These are phyloP conservation scores for Colletotrichum sp. DNA, from an alignment of 2,329 filamentous ascomycete species.

Conservation along the genomic window DNA sequence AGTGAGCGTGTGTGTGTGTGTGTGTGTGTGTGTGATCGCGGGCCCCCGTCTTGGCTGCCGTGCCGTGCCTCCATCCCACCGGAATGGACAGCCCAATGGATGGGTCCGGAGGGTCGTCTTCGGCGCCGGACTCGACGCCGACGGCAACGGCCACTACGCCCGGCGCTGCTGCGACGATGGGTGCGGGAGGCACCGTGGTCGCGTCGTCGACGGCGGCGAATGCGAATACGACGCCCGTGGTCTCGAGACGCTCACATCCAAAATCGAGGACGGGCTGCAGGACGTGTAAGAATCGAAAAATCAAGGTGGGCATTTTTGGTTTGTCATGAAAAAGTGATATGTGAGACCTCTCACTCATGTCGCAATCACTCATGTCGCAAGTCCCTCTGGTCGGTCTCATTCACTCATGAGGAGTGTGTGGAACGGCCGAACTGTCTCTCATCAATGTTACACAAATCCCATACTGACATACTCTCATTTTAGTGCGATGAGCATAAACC, in stretches of 20 bases:
- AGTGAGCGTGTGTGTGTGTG: background rate
- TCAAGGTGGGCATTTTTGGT: slow-evolving; percentile 37
- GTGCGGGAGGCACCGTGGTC: background rate
- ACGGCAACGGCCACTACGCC: slow-evolving; percentile 13
- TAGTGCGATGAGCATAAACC: slow-evolving; percentile 32
- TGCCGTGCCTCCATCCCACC: background rate
- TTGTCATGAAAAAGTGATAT: background rate
- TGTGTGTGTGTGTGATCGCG: background rate
- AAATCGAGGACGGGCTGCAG: slow-evolving; percentile 60
- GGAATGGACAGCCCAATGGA: slow-evolving; percentile 20
- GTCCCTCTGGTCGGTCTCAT: background rate
- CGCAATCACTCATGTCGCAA: background rate
- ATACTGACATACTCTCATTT: background rate
- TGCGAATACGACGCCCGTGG: background rate
- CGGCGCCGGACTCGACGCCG: slow-evolving; percentile 15
- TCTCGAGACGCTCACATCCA: slow-evolving; percentile 56
- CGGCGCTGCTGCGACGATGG: background rate
- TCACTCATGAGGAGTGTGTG: background rate
- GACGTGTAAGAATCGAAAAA: slow-evolving; percentile 61
- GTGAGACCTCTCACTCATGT: background rate
- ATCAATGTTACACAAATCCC: background rate
- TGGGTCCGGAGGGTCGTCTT: slow-evolving; percentile 17
- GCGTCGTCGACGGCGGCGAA: background rate
- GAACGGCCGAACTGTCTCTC: background rate
- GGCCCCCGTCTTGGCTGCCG: background rate